Conservation (phyloP, 192 early-diverging fungal genomes). For the Rhizoclosmatium globosum region DNA sequence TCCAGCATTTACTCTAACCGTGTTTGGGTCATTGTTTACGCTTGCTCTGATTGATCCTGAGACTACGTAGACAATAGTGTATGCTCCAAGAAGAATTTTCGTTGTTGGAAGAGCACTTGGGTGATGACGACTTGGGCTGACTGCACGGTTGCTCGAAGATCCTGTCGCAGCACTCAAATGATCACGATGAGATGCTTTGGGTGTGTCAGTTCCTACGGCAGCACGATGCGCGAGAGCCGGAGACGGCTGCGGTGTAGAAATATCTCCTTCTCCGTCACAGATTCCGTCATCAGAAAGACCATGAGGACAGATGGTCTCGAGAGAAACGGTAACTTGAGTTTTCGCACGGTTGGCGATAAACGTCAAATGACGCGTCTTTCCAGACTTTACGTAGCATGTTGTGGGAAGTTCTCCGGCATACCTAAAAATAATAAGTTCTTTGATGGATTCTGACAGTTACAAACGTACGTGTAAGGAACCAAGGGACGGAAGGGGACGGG, state of each 20-base stretch:
- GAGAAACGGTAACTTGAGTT: conserved; percentile 33
- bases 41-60: conserved; percentile 53
- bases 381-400: conserved; percentile 39
- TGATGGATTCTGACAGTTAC: too few species aligned
- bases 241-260: conserved; percentile 25
- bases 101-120: conserved; percentile 41
- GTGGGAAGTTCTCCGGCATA: conserved; percentile 62
- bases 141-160: background rate
- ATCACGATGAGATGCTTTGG: background rate
- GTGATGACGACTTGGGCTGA: conserved; percentile 27
- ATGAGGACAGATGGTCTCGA: conserved; percentile 57
- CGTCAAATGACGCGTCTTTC: conserved; percentile 43
- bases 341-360: conserved; percentile 52
- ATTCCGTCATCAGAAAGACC: conserved; percentile 46
- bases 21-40: conserved; percentile 42
- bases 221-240: conserved; percentile 10
- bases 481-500: conserved; percentile 58
- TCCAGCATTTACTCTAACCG: conserved; percentile 41
- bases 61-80: conserved; percentile 67
- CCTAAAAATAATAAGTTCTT: background rate
- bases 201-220: background rate
- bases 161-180: background rate
- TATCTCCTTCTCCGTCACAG: conserved; percentile 47
- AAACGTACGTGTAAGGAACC: conserved; percentile 62
- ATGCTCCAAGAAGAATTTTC: conserved; percentile 62